Base-by-base conservation (phyloP, 306 rosid species). In the Vigna angularis region DNA sequence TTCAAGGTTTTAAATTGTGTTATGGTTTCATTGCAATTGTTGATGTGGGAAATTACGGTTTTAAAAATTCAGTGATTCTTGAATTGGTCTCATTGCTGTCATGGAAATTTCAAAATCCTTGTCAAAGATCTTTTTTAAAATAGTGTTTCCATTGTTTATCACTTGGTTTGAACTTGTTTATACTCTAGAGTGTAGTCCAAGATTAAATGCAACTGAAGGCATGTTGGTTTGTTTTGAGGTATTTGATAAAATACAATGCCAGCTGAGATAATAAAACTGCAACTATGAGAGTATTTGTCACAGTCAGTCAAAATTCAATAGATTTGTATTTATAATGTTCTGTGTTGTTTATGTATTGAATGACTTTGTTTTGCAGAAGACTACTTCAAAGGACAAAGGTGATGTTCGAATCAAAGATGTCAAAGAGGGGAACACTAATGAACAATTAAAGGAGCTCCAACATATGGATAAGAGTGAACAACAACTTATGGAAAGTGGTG, bases 331-430 rank as follows among this genome's bases (percentile, higher is more conserved):
- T 63, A n/a, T 52, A 34, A 24, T 51, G 78, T 50, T 61, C 52
- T 77, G 9, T 47, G 10, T 6, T 47, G 8, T 28, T 52, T 40
- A 42, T 52, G 36, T 20, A 24, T 69, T 70, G 18, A 49, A 52
- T 82, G 75, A 18, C 34, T 30, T 66, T 50, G 20, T 67, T 55
- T 77, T 4, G 75, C 75, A 83, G 87, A 88, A 70, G 34, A 30
- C 80, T 50, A 8, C 48, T 78, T 70, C 74, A 15, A 65, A 82
- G 76, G 88, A 75, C 44, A 79, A 82, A 74, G 70, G 17, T 16
- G 71, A 66, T 57, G 61, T 14, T 36, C 74, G 76, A 68, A 72
- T 79, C 65, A 16, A 72, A 78, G 79, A 75, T 42, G 66, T 65
- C 28, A 80, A 77, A 45, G 81, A 55, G 83, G 73, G 74, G 62